Conservation (phyloP, 2,329 filamentous ascomycete genomes). For the Ceratocystis cacaofunesta region DNA sequence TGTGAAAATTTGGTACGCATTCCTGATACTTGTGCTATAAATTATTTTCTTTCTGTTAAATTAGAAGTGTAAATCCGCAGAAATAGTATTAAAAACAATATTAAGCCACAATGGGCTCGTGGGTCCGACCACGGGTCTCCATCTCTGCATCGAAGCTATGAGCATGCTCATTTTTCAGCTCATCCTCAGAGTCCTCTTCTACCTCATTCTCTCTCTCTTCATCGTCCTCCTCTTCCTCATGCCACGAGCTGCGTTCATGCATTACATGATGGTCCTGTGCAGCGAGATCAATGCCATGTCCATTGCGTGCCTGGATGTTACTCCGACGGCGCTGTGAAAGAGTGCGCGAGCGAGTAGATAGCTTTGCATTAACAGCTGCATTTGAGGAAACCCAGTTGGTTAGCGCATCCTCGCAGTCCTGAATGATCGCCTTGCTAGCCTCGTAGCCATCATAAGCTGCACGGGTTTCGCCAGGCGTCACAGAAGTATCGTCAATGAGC, state of each 20-base stretch:
- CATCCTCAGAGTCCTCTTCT: conserved; percentile 38
- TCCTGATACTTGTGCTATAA: too few relatives aligned
- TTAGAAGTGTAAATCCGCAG: too few relatives aligned
- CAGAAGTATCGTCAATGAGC: conserved; percentile 88
- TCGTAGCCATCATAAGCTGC: conserved; percentile 96
- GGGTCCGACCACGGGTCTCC: conserved; percentile 41
- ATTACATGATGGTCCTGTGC: conserved; percentile 60
- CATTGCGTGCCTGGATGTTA: conserved; percentile 48
- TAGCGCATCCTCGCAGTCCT: conserved; percentile 93
- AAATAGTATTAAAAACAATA: background rate
- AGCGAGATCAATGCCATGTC: conserved; percentile 65
- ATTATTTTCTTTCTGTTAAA: too few relatives aligned
- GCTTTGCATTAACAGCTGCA: conserved; percentile 71
- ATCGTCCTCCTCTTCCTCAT: conserved; percentile 49
- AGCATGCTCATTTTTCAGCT: conserved; percentile 43
- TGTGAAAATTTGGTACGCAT: too few relatives aligned
- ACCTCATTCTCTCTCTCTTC: conserved; percentile 29
- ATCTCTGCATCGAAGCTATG: conserved; percentile 36
- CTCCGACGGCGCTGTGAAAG: conserved; percentile 72
- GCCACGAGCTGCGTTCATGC: conserved; percentile 72
- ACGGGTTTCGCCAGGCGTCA: conserved; percentile 92
- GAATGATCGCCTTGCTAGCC: conserved; percentile 95
- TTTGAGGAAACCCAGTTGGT: conserved; percentile 94
- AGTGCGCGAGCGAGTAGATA: conserved; percentile 75
- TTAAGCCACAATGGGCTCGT: conserved; percentile 31